These are phyloP conservation scores for Arthrobotrys iridis DNA, from an alignment of 2,329 filamentous ascomycete genomes.

Conservation along the genomic window DNA sequence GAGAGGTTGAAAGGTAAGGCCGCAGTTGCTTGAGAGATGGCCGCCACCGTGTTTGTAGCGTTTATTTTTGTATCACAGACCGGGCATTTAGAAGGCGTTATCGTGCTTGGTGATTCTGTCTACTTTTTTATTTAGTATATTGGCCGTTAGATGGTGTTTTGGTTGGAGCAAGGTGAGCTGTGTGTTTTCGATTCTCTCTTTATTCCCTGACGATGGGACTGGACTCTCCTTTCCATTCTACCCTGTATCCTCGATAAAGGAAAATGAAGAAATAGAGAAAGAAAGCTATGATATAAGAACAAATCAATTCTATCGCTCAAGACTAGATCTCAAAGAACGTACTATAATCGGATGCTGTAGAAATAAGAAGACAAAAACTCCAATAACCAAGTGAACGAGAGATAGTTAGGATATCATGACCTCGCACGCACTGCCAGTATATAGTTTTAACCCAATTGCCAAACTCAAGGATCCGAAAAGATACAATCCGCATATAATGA, in stretches of 20 bases:
- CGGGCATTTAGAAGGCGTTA: no score
- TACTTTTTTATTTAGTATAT: background rate
- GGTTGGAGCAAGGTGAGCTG: background rate
- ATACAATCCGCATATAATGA: no score
- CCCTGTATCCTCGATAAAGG: no score
- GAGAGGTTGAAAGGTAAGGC: background rate
- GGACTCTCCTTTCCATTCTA: background rate
- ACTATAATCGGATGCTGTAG: background rate
- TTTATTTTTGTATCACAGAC: background rate
- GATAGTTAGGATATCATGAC: background rate
- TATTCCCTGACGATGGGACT: background rate
- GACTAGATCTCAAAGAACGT: background rate
- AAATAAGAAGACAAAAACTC: background rate
- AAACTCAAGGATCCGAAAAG: no score
- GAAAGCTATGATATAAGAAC: background rate
- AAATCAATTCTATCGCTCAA: background rate
- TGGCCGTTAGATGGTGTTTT: background rate
- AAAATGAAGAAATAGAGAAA: no score
- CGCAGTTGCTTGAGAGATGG: background rate
- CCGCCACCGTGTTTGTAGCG: no score
- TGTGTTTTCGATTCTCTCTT: background rate
- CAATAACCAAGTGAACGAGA: background rate
- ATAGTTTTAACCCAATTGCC: background rate
- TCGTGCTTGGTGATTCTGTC: no score
- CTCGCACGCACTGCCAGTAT: background rate